Evolutionary conservation across 495 filamentous ascomycete genomes (phyloP), one percentile per base, ranked within the genome.

Genomic region (Cercophora scortea): DNA sequence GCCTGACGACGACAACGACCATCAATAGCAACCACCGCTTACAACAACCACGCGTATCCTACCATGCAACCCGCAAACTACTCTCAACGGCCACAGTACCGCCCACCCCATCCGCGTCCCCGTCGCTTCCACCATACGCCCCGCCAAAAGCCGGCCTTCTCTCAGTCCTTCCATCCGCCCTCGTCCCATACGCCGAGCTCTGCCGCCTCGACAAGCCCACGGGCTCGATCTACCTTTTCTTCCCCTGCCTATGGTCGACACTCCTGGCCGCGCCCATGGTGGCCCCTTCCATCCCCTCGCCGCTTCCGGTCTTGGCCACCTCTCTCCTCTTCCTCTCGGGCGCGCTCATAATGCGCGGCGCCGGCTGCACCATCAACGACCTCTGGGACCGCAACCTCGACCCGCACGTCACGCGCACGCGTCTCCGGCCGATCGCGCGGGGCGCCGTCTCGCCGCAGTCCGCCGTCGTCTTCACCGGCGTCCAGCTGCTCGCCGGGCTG

Each of bases 281-380:
- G 4, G 75, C 75, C 44, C 61, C 65, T 1, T 54, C 79, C 3
- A 75, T 74, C 45, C 61, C 65, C 1, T 55, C 79, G 0, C 79
- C 84, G 0, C 54, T 72, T 19, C 63, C 79, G 8, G 77, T 88
- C 13, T 10, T 86, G 33, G 68, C 75, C 43, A 94, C 88, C 2
- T 77, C 77, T 2, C 69, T 81, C 2, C 82, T 96, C 49, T 98
- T 98, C 75, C 84, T 93, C 64, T 71, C 79, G 8, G 93, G 93
- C 40, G 91, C 93, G 2, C 63, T 96, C 52, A 84, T 96, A 61
- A 97, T 98, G 93, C 89, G 93, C 48, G 90, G 93, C 32, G 93
- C 93, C n/a, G 93, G 93, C 13, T 98, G 93, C 70, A 86, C 93
- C 34, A 93, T 98, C 72, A 97, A 98, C 69, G 93, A 98, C 65